Evolutionary conservation across 163 green algal species (phyloP).

Genomic region (Picocystis sp.): DNA sequence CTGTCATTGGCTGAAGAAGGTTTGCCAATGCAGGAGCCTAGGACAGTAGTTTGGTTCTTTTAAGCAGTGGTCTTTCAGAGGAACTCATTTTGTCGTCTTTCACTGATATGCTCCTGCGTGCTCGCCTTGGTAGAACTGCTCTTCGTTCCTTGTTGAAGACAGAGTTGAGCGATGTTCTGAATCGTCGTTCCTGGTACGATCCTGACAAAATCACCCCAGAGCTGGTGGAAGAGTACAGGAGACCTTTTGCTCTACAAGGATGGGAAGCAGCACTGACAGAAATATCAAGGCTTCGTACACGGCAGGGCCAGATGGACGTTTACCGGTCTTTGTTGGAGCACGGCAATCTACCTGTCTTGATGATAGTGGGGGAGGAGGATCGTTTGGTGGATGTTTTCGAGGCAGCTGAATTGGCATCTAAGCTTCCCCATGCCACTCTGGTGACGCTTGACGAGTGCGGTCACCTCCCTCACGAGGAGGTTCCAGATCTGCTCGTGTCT

Average conservation of each 20-base stretch:
- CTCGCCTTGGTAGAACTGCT: conserved; percentile 38
- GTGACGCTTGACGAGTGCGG: conserved; percentile 38
- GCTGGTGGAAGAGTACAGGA: conserved; percentile 44
- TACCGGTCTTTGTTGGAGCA: neutral
- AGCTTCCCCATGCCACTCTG: conserved; percentile 13
- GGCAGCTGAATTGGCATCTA: conserved; percentile 11
- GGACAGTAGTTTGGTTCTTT: too few species aligned
- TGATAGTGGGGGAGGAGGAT: conserved; percentile 39
- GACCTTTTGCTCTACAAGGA: conserved; percentile 1
- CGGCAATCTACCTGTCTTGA: conserved; percentile 15
- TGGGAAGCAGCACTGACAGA: conserved; percentile 2
- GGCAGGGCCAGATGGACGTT: neutral
- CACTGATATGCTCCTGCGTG: conserved; percentile 33
- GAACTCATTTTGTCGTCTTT: conserved; percentile 12
- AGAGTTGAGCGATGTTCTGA: conserved; percentile 54
- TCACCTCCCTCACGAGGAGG: conserved; percentile 61
- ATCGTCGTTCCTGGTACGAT: conserved; percentile 50
- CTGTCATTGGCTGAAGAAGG: too few species aligned
- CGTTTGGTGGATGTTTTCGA: conserved; percentile 20
- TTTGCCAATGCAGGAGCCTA: too few species aligned
- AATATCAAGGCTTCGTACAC: neutral
- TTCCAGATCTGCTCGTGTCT: conserved; percentile 29
- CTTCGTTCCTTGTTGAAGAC: conserved; percentile 45
- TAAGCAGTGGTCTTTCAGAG: too few species aligned
- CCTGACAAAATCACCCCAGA: conserved; percentile 33